Base-by-base conservation (phyloP, 192 early-diverging fungal species). In the Ambispora gerdemannii region DNA sequence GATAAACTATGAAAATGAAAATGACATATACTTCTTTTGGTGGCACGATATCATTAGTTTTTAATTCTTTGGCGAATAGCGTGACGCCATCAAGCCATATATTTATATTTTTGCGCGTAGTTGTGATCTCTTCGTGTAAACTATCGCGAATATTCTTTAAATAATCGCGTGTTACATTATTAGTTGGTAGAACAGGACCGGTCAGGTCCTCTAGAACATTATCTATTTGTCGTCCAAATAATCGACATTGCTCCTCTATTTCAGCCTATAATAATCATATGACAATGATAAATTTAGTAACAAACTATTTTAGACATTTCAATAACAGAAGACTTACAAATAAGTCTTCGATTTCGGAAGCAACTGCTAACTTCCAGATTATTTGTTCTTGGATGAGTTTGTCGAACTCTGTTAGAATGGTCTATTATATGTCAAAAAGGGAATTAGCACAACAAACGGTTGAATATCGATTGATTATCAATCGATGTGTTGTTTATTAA, bases 351-450 rank as follows among this genome's bases (percentile, higher is more conserved):
- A 70, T 60, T 60, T 70, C 68, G 30, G 68, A 53, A n/a, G 36
- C n/a, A 32, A 70, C 25, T 11, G 36, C 17, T 17, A 36, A 58
- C 35, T 70, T 70, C 68, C 68, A 70, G 15, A 67, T 2, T 25
- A 67, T 25, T 67, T 67, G 65, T 67, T 50, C 65, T 67, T 67
- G 65, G 4, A 67, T 67, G 32, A 67, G 65, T 53, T 67, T 67
- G 25, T 67, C 65, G 25, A 67, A 53, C 15, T 67, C 51, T 20
- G 65, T 65, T 2, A 65, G 30, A 0, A 65, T 31, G 1, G 4
- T 27, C 63, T 65, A 20, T 7, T 53, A 20, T 53, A 20, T 7
- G 10, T 7, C 4, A 20, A 53, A 53, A 4, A 53, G 4, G 22
- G 22, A 53, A 20, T n/a, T 4, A 53, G 20, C 7, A 20, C 20